Base-by-base conservation (phyloP, 352 stramenopile species). In the Phytophthora constricta region DNA sequence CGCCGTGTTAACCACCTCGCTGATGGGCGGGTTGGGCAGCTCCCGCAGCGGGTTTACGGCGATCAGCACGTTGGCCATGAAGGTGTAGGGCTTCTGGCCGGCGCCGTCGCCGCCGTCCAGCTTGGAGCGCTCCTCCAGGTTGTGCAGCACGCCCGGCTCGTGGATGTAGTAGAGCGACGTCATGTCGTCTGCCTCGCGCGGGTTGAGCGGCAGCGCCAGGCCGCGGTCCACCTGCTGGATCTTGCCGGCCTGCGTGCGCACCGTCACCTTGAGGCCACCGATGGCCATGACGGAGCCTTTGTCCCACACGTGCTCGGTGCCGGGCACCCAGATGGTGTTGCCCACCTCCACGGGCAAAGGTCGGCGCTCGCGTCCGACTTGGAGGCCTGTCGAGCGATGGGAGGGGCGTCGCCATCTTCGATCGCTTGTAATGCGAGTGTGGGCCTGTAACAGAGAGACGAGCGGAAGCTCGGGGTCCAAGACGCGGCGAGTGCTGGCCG, bases 81-180 rank as follows among this genome's bases (percentile, higher is more conserved):
- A 97, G 43, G 91, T 98, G 77, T 97, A 97, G 26, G 92, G 91
- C 59, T 90, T 90, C 64, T 96, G 86, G 34, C 61, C 66, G 17
- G 60, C 71, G 28, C 77, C 79, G 46, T 92, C 83, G n/a, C 77
- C 79, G 41, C 90, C 85, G 47, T 96, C 83, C 57, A 97, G 79
- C 66, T 89, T 90, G 68, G 96, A 95, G 39, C 96, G 88, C 51
- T 93, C 81, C 53, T 97, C 95, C 41, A 99, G 72, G 76, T 98
- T 98, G 74, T 98, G 96, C 42, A 99, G 70, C 64, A 99, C 96
- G 22, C 93, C 90, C 1, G 97, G 84, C 59, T 98, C 93, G 83
- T 99, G 92, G 65, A 99, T 96, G 74, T 98, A 92, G 60, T 95
- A 93, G 7, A 99, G 84, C 70, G 97, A 91, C 17, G 93, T 98